Conservation (phyloP, 257 asterid species). For the Plantago major region DNA sequence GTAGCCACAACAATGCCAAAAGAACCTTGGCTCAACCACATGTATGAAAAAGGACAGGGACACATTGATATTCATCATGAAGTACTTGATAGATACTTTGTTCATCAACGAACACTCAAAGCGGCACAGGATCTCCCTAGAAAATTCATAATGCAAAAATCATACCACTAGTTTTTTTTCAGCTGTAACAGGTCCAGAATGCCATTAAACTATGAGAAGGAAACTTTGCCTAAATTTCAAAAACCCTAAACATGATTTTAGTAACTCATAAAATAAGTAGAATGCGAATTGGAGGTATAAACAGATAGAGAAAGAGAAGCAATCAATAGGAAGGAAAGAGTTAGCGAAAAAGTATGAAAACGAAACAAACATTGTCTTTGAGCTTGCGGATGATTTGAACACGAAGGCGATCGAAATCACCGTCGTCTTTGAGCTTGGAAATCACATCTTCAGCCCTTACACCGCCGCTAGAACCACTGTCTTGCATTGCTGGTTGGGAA, state of each 20-base stretch:
- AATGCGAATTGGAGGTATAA: background rate
- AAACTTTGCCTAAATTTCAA: no score
- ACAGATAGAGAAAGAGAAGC: background rate
- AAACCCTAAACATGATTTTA: background rate
- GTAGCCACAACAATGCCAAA: no score
- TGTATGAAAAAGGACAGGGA: no score
- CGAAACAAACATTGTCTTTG: constrained; percentile 60
- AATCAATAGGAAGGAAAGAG: background rate
- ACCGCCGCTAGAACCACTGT: constrained; percentile 21
- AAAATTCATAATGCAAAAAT: no score
- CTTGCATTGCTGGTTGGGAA: constrained; percentile 23
- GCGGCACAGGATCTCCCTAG: no score
- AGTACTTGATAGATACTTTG: no score
- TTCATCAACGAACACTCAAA: no score
- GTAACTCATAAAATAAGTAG: background rate
- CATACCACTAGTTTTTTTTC: no score
- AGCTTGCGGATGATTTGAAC: constrained; percentile 66
- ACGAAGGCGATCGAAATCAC: constrained; percentile 84
- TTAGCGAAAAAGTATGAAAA: background rate
- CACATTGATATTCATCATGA: no score
- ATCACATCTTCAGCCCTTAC: constrained; percentile 50
- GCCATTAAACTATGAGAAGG: no score
- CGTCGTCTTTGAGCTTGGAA: constrained; percentile 80
- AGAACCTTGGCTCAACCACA: no score
- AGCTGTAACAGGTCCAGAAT: no score